Conservation (phyloP, 2,329 filamentous ascomycete genomes). For the Ceratocystis eucalypticola region DNA sequence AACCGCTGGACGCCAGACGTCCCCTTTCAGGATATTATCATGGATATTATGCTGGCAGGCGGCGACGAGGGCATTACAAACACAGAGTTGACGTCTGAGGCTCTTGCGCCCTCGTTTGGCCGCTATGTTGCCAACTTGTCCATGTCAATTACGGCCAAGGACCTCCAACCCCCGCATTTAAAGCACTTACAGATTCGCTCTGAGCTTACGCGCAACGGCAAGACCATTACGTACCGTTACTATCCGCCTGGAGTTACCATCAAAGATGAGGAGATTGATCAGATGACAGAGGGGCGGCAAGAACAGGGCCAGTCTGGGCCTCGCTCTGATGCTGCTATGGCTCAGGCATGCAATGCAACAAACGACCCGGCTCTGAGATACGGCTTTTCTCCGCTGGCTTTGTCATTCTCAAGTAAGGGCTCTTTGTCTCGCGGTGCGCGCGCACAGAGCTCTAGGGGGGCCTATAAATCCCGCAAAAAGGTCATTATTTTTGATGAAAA, state of each 20-base stretch:
- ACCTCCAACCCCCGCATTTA: slow-evolving; percentile 31
- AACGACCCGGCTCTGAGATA: slow-evolving; percentile 13
- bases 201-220: slow-evolving; percentile 19
- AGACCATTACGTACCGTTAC: slow-evolving; percentile 20
- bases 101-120: slow-evolving; percentile 27
- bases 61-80: slow-evolving; percentile 27
- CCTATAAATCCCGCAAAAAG: slow-evolving; percentile 13
- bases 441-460: not conserved
- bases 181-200: slow-evolving; percentile 28
- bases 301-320: not conserved
- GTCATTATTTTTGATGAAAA: slow-evolving; percentile 15
- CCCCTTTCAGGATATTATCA: slow-evolving; percentile 23
- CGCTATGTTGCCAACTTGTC: slow-evolving; percentile 26
- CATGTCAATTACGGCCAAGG: slow-evolving; percentile 23
- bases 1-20: slow-evolving; percentile 18
- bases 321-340: not conserved
- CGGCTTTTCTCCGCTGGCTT: slow-evolving; percentile 13
- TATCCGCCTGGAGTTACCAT: slow-evolving; percentile 11
- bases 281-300: not conserved
- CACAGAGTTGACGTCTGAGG: slow-evolving; percentile 27
- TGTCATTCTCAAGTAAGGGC: not conserved
- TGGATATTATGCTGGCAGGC: slow-evolving; percentile 27
- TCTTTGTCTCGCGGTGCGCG: not conserved
- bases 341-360: not conserved
- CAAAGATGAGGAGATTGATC: not conserved